Evolutionary conservation across 140 eudicot genomes (phyloP).

Genomic region (Flaveria floridana): DNA sequence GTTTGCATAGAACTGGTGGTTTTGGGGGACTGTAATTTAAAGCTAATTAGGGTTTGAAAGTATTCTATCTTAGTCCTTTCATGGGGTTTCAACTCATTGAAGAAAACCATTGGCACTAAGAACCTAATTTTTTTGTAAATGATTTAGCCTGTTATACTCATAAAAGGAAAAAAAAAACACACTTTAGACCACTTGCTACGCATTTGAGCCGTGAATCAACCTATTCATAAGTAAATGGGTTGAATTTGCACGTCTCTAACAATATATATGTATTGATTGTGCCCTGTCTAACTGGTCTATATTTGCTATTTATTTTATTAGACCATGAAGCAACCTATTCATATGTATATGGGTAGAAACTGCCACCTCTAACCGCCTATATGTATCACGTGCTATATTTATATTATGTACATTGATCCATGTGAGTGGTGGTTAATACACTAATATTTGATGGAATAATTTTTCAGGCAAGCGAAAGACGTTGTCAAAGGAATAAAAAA

Average conservation of each 20-base stretch:
- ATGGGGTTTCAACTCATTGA: not conserved
- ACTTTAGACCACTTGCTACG: not conserved
- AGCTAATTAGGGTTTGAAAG: slow-evolving; percentile 14
- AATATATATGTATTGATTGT: not conserved
- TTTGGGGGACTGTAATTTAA: not conserved
- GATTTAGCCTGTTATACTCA: not conserved
- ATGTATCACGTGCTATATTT: not conserved
- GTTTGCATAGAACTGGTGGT: slow-evolving; percentile 10
- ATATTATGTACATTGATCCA: not conserved
- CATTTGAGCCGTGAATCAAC: not conserved
- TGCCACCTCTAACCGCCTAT: not conserved
- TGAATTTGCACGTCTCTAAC: not conserved
- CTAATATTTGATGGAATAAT: slow-evolving; percentile 4
- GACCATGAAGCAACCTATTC: not conserved
- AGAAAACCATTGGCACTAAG: not conserved
- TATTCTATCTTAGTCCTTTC: slow-evolving; percentile 2
- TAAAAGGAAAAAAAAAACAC: not conserved
- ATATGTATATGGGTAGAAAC: not conserved
- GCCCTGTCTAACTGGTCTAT: too few species aligned
- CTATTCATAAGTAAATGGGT: not conserved
- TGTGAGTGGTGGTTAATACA: slow-evolving; percentile 3
- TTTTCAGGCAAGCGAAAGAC: slow-evolving; percentile 81
- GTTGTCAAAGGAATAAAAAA: slow-evolving; percentile 81
- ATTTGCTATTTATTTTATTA: too few species aligned
- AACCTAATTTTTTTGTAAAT: not conserved